These are phyloP conservation scores for Suhomyces atakaporum DNA, from an alignment of 1,139 yeast genomes.

Conservation along the genomic window DNA sequence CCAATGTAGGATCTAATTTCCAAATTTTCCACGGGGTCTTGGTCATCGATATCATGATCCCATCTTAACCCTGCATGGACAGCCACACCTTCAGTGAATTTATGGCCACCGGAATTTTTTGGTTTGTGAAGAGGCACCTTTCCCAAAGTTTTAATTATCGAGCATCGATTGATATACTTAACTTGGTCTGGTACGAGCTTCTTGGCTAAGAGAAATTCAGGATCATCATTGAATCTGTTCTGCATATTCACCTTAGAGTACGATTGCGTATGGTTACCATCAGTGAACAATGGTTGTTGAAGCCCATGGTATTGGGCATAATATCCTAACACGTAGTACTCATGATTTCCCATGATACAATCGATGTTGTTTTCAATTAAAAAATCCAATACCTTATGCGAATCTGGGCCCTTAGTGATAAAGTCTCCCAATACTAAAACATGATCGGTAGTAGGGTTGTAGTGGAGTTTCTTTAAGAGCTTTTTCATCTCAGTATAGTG, in stretches of 20 bases:
- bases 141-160: slow-evolving; percentile 65
- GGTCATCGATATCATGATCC: slow-evolving; percentile 58
- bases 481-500: slow-evolving; percentile 55
- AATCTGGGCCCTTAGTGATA: slow-evolving; percentile 80
- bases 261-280: slow-evolving; percentile 2
- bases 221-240: slow-evolving; percentile 47
- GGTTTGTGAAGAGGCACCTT: slow-evolving; percentile 50
- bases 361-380: slow-evolving; percentile 61
- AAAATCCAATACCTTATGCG: slow-evolving; percentile 65
- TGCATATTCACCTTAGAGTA: slow-evolving; percentile 1
- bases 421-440: slow-evolving; percentile 83
- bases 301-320: slow-evolving; percentile 62
- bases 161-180: slow-evolving; percentile 57
- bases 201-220: slow-evolving; percentile 62
- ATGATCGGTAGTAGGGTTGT: slow-evolving; percentile 50
- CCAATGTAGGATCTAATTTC: slow-evolving; percentile 63
- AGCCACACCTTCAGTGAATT: slow-evolving; percentile 56
- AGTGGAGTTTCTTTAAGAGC: slow-evolving; percentile 51
- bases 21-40: slow-evolving; percentile 59
- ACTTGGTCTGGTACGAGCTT: slow-evolving; percentile 62
- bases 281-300: slow-evolving; percentile 28
- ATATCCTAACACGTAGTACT: slow-evolving; percentile 60
- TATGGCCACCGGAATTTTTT: slow-evolving; percentile 18
- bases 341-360: slow-evolving; percentile 90
- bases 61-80: slow-evolving; percentile 80